Conservation (phyloP, 441 rosid genomes). For the Eruca vesicaria region DNA sequence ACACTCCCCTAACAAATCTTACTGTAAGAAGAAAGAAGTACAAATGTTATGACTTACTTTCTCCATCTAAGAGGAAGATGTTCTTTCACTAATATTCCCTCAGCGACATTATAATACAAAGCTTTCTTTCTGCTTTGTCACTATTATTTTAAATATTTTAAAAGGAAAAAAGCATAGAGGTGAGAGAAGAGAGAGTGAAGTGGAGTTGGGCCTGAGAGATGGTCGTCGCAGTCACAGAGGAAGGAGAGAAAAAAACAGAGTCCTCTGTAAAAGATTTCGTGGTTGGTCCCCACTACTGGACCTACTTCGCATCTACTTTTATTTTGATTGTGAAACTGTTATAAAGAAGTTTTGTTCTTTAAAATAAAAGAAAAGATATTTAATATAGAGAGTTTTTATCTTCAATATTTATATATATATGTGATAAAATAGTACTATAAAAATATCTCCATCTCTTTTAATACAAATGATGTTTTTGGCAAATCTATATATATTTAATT, state of each 20-base stretch:
- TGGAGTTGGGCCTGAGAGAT: slow-evolving; percentile 16
- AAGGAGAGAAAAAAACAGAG: slow-evolving; percentile 34
- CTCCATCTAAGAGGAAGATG: not conserved
- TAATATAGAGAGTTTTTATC: too few relatives aligned
- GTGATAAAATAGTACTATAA: too few relatives aligned
- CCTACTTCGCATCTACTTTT: not conserved
- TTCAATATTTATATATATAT: too few relatives aligned
- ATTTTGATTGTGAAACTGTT: too few relatives aligned
- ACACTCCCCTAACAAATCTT: not conserved
- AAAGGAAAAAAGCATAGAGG: not conserved
- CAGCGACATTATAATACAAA: slow-evolving; percentile 42
- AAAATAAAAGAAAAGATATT: too few relatives aligned
- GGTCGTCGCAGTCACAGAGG: slow-evolving; percentile 23
- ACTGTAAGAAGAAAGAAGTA: slow-evolving; percentile 33
- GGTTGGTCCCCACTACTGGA: slow-evolving; percentile 8
- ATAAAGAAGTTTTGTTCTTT: too few relatives aligned
- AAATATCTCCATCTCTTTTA: too few relatives aligned
- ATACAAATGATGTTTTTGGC: too few relatives aligned
- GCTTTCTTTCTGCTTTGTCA: slow-evolving; percentile 25
- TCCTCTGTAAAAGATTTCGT: slow-evolving; percentile 47
- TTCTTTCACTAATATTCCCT: not conserved
- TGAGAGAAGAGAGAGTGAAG: slow-evolving; percentile 10
- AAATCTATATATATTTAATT: too few relatives aligned
- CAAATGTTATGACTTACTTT: slow-evolving; percentile 35
- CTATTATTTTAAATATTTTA: not conserved